Evolutionary conservation across 192 early-diverging fungal genomes (phyloP), one percentile per base, ranked within the genome.

Genomic region (Entrophospora sp.): DNA sequence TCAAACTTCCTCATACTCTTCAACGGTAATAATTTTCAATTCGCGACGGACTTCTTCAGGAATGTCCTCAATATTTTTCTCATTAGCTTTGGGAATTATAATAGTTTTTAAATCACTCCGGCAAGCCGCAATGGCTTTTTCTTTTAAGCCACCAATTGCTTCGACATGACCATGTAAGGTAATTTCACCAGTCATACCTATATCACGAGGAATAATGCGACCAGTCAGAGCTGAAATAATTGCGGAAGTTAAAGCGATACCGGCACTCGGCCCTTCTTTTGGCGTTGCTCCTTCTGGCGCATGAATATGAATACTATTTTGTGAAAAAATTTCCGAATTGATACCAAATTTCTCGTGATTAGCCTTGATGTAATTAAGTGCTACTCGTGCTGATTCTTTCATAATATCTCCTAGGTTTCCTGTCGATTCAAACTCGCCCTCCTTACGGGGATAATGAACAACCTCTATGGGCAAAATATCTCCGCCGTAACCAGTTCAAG

Each of bases 161-260:
- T 14, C 4, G 1, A 59, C 20, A 24, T 59, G 16, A 4, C 56
- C 56, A 14, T 59, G 5, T 5, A 16, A 38, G 13, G 56, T 59
- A 59, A 59, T 59, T 59, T 59, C 56, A 5, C 56, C 56, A 5
- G 56, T 59, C 56, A 59, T 59, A 3, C 56, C 56, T 8, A 59
- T 38, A 13, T 59, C 56, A 24, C 5, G 2, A 0, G 56, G 18
- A 20, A 59, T 22, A 14, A 8, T 20, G 5, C 36, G 31, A n/a
- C 18, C 25, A 30, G 56, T 59, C 25, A 59, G 5, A 38, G 35
- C 56, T 3, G 56, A 59, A 59, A 59, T 14, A 59, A 59, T 37
- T 9, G 56, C 56, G 0, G 56, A 14, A 38, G 56, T 59, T 13
- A 59, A 38, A 18, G 56, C 27, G 36, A 59, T 59, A 13, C 56